Evolutionary conservation across 208 protist species (phyloP).

Genomic region (Leishmania guyanensis): DNA sequence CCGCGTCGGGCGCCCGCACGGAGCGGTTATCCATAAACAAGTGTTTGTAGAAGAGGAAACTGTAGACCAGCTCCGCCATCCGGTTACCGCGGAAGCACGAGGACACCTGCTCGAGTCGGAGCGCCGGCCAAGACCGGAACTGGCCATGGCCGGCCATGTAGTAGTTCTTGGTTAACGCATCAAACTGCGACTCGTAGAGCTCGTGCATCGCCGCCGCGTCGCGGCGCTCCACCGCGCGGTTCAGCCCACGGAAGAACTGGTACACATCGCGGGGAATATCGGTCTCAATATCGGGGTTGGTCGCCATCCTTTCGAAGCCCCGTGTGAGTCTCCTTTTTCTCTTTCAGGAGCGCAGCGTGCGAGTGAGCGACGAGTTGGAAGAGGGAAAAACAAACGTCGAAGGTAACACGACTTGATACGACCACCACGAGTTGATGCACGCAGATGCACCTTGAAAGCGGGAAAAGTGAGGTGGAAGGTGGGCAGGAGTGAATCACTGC

Average conservation of each 20-base stretch:
- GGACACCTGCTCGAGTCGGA: slow-evolving; percentile 62
- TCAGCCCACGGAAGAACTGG: slow-evolving; percentile 73
- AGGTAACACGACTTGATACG: neutral
- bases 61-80: slow-evolving; percentile 78
- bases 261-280: slow-evolving; percentile 84
- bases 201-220: slow-evolving; percentile 69
- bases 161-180: slow-evolving; percentile 75
- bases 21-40: slow-evolving; percentile 74
- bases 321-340: neutral
- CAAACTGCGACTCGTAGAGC: slow-evolving; percentile 83
- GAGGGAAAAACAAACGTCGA: neutral
- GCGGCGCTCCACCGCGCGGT: slow-evolving; percentile 72
- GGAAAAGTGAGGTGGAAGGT: neutral
- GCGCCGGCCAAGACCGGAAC: slow-evolving; percentile 78
- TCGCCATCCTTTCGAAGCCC: slow-evolving; percentile 50
- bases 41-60: slow-evolving; percentile 86
- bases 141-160: slow-evolving; percentile 69
- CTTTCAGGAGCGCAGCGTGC: neutral
- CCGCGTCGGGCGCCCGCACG: slow-evolving; percentile 58
- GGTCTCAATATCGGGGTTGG: slow-evolving; percentile 91
- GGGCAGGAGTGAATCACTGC: neutral
- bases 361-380: neutral
- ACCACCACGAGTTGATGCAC: neutral
- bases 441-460: neutral
- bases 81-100: slow-evolving; percentile 60